Percentiles rank a stretch among this genome's conserved stretches.
Conservation (phyloP, 2,329 filamentous ascomycete species). For the Acephala macrosclerotiorum region DNA sequence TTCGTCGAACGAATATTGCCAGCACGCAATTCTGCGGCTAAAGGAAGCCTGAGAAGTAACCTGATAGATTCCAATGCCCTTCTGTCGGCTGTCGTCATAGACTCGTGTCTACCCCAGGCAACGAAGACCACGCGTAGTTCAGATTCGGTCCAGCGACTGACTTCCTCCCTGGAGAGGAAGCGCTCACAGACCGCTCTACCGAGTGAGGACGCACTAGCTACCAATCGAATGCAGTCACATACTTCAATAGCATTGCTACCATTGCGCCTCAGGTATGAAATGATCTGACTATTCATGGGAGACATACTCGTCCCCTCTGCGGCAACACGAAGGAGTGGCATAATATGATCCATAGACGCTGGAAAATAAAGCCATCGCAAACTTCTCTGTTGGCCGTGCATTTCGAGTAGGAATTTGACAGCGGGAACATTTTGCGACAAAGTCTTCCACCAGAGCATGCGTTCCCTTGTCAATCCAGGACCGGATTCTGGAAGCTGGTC, state of each 20-base stretch:
- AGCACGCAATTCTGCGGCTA: neutral
- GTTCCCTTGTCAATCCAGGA: conserved; percentile 11
- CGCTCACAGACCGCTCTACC: conserved; percentile 5
- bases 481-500: conserved; percentile 14
- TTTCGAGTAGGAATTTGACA: conserved; percentile 4
- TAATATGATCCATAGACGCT: conserved; percentile 1
- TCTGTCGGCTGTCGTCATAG: neutral
- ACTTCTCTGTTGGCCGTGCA: conserved; percentile 9
- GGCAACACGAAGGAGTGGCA: conserved; percentile 7
- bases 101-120: conserved; percentile 9
- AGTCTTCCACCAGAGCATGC: conserved; percentile 14
- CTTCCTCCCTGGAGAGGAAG: conserved; percentile 4
- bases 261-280: conserved; percentile 3
- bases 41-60: conserved; percentile 5
- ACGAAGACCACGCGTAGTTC: neutral
- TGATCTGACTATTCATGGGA: conserved; percentile 3
- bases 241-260: conserved; percentile 8
- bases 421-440: conserved; percentile 8
- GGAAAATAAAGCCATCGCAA: conserved; percentile 18
- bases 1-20: neutral
- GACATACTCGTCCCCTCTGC: neutral
- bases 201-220: neutral
- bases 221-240: conserved; percentile 9
- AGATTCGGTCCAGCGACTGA: neutral
- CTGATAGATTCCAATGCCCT: conserved; percentile 5